These are phyloP conservation scores for Flaveria linearis DNA, from an alignment of 129 eudicot species.

Conservation along the genomic window DNA sequence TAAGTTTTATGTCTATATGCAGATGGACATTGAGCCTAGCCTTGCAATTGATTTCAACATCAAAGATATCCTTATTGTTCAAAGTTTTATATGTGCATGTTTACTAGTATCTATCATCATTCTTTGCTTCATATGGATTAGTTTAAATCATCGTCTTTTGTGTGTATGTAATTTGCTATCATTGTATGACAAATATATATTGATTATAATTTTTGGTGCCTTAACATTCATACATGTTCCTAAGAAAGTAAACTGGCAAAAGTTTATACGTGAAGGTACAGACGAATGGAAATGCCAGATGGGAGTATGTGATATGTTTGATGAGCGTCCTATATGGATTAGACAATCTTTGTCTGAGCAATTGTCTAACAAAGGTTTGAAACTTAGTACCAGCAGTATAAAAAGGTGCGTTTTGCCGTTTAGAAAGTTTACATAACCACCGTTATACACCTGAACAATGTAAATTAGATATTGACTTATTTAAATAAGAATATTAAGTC, in stretches of 20 bases:
- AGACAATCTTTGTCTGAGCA: slow-evolving; percentile 61
- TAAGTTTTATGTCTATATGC: slow-evolving; percentile 30
- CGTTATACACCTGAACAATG: neutral
- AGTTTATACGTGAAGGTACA: slow-evolving; percentile 54
- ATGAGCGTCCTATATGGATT: slow-evolving; percentile 88
- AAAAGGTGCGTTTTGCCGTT: slow-evolving; percentile 50
- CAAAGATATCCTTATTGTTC: slow-evolving; percentile 65
- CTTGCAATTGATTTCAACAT: slow-evolving; percentile 74
- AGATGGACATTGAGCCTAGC: slow-evolving; percentile 83
- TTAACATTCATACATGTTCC: slow-evolving; percentile 84
- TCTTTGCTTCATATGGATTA: neutral
- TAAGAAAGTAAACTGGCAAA: slow-evolving; percentile 75
- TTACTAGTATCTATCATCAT: neutral
- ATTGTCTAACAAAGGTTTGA: slow-evolving; percentile 56
- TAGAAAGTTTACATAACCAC: neutral
- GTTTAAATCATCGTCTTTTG: neutral
- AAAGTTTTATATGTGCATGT: neutral
- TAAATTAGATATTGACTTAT: neutral
- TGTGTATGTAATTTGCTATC: neutral
- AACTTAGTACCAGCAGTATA: slow-evolving; percentile 38
- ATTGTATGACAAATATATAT: neutral
- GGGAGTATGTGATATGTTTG: slow-evolving; percentile 74
- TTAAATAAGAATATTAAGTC: neutral
- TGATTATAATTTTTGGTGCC: slow-evolving; percentile 29
- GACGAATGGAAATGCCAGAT: slow-evolving; percentile 73